Base-by-base conservation (phyloP, 2,329 filamentous ascomycete genomes). In the Ceratocystis huliohia region DNA sequence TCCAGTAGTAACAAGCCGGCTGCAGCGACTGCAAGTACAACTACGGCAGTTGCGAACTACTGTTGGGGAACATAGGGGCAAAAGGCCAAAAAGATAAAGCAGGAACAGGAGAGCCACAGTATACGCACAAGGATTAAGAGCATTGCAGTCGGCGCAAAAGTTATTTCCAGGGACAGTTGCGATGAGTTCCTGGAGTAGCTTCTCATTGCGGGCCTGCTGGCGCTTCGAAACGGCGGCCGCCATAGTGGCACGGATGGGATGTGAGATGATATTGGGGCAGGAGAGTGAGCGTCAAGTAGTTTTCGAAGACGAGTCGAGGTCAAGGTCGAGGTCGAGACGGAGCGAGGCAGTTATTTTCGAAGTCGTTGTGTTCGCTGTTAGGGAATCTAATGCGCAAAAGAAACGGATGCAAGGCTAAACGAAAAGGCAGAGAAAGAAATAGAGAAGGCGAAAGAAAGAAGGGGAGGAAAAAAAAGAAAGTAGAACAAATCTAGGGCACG, bases 151-250 rank as follows among this genome's bases (percentile, higher is more conserved):
- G 70, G 94, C 94, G 79, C 94, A 99, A 73, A 85, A 80, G 74
- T 94, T 91, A 79, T 99, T 99, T 68, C 94, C 94, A 7, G 91
- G 84, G 8, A 96, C 72, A 46, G 80, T 85, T 71, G 88, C 88
- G 71, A 97, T 87, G 69, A 99, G 84, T 61, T 97, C 93, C 74
- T 96, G 91, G 70, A 99, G 81, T 66, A 85, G 81, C 74, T 90
- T 90, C 80, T 99, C 94, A 77, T 99, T 96, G 78, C 94, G 92
- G 81, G 89, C 91, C 82, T 96, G 93, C 79, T 96, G 91, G 78
- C 94, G 91, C 83, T 97, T 99, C 7, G 67, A 68, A 37, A 66
- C 66, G 22, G 67, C 33, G 25, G 61, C 53, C n/a, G 67, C 61
- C 67, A 68, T 68, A 44, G 20, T 69, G 22, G 63, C 65, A 50